Evolutionary conservation across 371 early-diverging fungal species (phyloP).

Genomic region (Batrachochytrium dendrobatidis): DNA sequence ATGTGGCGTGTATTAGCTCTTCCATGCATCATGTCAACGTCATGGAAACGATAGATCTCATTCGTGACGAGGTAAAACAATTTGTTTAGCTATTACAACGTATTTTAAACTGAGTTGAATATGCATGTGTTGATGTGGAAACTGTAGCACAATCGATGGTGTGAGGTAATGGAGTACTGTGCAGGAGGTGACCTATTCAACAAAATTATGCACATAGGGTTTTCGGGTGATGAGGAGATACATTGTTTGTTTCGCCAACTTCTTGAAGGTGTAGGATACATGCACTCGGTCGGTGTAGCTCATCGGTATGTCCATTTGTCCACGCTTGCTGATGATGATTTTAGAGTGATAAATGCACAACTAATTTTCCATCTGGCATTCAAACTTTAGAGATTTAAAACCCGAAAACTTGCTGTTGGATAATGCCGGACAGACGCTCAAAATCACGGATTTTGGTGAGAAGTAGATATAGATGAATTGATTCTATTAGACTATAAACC

Average conservation of each 20-base stretch:
- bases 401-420: constrained; percentile 87
- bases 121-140: neutral
- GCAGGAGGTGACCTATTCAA: constrained; percentile 38
- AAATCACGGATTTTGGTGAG: constrained; percentile 96
- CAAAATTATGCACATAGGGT: constrained; percentile 18
- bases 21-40: constrained; percentile 85
- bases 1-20: constrained; percentile 28
- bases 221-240: constrained; percentile 29
- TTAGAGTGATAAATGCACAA: neutral
- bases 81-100: neutral
- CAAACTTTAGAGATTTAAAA: constrained; percentile 30
- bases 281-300: constrained; percentile 89
- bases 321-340: neutral
- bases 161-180: constrained; percentile 83
- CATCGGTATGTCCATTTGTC: constrained; percentile 48
- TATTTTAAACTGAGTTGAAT: neutral
- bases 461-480: neutral
- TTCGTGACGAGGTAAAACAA: constrained; percentile 59
- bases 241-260: constrained; percentile 86
- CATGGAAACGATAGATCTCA: constrained; percentile 84
- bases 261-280: constrained; percentile 76
- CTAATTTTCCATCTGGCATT: neutral
- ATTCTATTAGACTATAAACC: neutral
- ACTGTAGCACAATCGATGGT: constrained; percentile 56
- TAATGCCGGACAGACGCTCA: constrained; percentile 62